These are phyloP conservation scores for Phoma herbarum DNA, from an alignment of 2,329 filamentous ascomycete genomes.

Conservation along the genomic window DNA sequence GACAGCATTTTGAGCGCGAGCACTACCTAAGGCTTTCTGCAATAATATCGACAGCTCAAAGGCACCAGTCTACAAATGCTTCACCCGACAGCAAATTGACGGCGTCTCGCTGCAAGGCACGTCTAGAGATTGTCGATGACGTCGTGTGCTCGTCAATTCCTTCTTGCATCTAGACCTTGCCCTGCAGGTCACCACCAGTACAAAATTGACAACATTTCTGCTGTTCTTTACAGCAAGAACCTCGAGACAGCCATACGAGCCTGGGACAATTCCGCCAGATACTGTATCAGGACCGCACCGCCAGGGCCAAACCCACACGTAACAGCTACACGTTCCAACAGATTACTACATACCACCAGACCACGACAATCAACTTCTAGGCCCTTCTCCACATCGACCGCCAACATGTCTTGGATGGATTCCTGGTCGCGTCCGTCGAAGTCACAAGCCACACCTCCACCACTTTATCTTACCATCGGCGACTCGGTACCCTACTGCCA, in stretches of 20 bases:
- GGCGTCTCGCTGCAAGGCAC: slow-evolving; percentile 7
- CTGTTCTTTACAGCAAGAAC: neutral
- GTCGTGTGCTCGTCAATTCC: slow-evolving; percentile 30
- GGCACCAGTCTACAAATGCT: neutral
- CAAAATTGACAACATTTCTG: slow-evolving; percentile 14
- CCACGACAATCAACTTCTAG: neutral
- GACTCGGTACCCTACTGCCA: slow-evolving; percentile 64
- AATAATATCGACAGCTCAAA: neutral
- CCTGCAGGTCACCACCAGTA: slow-evolving; percentile 17
- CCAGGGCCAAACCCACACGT: neutral
- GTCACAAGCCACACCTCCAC: slow-evolving; percentile 57
- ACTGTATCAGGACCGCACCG: neutral
- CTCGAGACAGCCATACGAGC: neutral
- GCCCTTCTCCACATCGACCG: neutral
- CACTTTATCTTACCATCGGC: slow-evolving; percentile 61
- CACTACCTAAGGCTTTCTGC: neutral
- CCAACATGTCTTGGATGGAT: slow-evolving; percentile 60
- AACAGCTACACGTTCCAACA: neutral
- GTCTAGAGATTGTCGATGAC: slow-evolving; percentile 29
- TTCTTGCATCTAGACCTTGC: slow-evolving; percentile 13
- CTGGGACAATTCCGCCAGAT: neutral
- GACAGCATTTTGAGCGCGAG: neutral
- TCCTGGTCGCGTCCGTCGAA: slow-evolving; percentile 57
- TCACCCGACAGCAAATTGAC: neutral
- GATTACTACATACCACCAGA: neutral